Evolutionary conservation across 2,329 filamentous ascomycete species (phyloP).

Genomic region (Penicillium occitanis): DNA sequence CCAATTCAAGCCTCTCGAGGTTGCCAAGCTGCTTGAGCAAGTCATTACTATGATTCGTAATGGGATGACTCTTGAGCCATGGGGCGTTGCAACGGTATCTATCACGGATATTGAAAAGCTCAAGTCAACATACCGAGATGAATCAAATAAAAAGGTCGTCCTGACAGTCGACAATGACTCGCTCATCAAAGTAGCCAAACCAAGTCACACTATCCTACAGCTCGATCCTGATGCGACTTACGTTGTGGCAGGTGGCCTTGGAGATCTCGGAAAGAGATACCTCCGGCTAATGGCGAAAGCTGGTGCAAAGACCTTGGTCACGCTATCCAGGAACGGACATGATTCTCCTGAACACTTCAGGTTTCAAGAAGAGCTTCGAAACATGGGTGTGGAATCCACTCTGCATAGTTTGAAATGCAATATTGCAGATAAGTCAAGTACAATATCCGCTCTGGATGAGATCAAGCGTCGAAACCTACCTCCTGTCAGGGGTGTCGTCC

Average conservation of each 20-base stretch:
- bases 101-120: too few relatives aligned
- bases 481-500: slow-evolving; percentile 34
- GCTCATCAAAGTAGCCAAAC: neutral
- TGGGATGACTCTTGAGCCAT: too few relatives aligned
- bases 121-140: neutral
- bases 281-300: slow-evolving; percentile 25
- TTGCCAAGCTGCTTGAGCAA: too few relatives aligned
- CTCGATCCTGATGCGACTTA: slow-evolving; percentile 22
- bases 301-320: slow-evolving; percentile 30
- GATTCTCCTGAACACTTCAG: slow-evolving; percentile 12
- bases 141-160: neutral
- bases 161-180: neutral
- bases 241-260: slow-evolving; percentile 25
- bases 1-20: too few relatives aligned
- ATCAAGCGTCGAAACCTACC: slow-evolving; percentile 22
- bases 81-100: too few relatives aligned
- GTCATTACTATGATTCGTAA: too few relatives aligned
- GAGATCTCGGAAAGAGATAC: slow-evolving; percentile 27
- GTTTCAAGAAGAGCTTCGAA: neutral
- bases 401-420: neutral
- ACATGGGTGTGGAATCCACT: neutral
- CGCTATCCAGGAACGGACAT: slow-evolving; percentile 30
- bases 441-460: neutral
- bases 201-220: neutral
- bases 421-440: neutral